A percentile compares a stretch with the other conserved stretches of the same genome.
These are phyloP conservation scores for Prorocentrum cordatum DNA, from an alignment of 169 alveolate species.

Conservation along the genomic window DNA sequence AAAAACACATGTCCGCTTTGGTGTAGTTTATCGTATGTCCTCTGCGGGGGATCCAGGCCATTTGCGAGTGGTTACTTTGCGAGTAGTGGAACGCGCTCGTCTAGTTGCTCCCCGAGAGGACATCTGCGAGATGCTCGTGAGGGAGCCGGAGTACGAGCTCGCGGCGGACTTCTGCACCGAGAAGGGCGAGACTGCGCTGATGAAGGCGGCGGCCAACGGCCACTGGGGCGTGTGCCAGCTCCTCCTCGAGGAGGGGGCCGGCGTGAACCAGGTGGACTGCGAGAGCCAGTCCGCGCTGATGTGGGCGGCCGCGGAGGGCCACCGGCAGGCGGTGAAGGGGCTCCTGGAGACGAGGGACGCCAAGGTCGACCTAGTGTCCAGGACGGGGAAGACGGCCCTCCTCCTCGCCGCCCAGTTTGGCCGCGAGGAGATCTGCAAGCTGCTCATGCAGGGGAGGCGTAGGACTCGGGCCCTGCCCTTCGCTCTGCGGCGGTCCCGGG, in stretches of 20 bases:
- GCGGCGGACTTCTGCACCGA: constrained; percentile 43
- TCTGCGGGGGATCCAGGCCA: no score
- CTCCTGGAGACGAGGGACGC: constrained; percentile 3
- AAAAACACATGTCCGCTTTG: no score
- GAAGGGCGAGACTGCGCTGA: constrained; percentile 46
- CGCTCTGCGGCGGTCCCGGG: no score
- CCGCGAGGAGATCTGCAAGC: constrained; percentile 51
- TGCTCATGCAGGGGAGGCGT: no score
- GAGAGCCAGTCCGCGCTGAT: constrained; percentile 61
- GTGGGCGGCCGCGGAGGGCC: constrained; percentile 69
- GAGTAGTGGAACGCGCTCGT: no score
- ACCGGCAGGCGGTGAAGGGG: constrained; percentile 26
- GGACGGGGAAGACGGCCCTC: constrained; percentile 51
- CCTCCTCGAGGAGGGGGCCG: constrained; percentile 35
- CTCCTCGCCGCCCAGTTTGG: constrained; percentile 33
- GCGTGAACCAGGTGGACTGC: constrained; percentile 48
- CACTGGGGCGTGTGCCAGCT: constrained; percentile 49
- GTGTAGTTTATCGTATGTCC: no score
- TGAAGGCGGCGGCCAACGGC: constrained; percentile 61
- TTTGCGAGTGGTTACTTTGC: no score
- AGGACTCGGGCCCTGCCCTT: no score
- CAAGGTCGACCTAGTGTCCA: constrained; percentile 50
- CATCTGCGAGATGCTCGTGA: constrained; percentile 49
- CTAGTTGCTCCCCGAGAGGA: no score
- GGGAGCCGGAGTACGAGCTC: neutral